Conservation (phyloP, 148 eudicot genomes). For the Drosera capensis region DNA sequence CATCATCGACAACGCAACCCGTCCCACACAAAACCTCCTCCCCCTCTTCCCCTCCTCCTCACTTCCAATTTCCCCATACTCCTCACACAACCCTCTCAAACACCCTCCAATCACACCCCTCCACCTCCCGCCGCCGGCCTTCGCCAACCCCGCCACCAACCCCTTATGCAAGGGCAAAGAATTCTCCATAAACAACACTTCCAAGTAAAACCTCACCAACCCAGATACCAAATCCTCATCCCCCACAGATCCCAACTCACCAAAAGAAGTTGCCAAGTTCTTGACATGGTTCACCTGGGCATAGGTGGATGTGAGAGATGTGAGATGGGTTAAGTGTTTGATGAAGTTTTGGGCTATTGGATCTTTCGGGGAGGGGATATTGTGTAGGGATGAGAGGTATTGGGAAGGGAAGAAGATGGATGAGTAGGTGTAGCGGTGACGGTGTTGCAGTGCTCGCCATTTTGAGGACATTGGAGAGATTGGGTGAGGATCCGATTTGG, state of each 20-base stretch:
- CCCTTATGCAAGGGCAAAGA: conserved; percentile 62
- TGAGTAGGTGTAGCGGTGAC: conserved; percentile 87
- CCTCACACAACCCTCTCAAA: conserved; percentile 51
- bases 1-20: conserved; percentile 84
- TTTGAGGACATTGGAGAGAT: conserved; percentile 99
- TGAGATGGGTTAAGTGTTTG: conserved; percentile 23
- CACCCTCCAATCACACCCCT: conserved; percentile 30
- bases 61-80: conserved; percentile 38
- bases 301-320: conserved; percentile 57
- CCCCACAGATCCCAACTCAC: conserved; percentile 19
- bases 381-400: conserved; percentile 27
- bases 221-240: conserved; percentile 19
- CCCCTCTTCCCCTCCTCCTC: conserved; percentile 32
- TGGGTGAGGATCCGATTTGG: no score
- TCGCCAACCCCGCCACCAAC: conserved; percentile 46
- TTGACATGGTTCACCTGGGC: conserved; percentile 63
- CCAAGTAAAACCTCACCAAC: conserved; percentile 47
- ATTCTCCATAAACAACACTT: conserved; percentile 70
- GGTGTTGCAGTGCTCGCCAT: conserved; percentile 95
- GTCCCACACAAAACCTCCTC: conserved; percentile 68
- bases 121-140: conserved; percentile 22
- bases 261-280: conserved; percentile 42
- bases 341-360: conserved; percentile 11
- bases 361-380: conserved; percentile 18
- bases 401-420: conserved; percentile 58